Base-by-base conservation (phyloP, 2,329 filamentous ascomycete species). In the Penicillium sp. region DNA sequence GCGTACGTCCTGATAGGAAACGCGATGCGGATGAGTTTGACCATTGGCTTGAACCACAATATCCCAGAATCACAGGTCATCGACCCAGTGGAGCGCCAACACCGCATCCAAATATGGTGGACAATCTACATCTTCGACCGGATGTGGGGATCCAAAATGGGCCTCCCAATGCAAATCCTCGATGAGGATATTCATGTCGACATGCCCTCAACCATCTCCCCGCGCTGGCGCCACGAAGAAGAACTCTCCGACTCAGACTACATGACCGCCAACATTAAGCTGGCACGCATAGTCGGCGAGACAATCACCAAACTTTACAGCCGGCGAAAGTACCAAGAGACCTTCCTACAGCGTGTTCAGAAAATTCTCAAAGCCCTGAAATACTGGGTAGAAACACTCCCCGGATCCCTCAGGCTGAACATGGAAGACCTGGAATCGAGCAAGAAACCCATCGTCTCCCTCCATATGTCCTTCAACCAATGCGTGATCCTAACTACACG, bases 131-230 rank as follows among this genome's bases (percentile, higher is more conserved):
- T 72, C 21, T 75, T 73, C 39, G 73, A 75, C 55, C 74, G 80
- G 2, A 77, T 82, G 71, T 81, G 77, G 74, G 78, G 78, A 3
- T 78, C 79, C 0, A 79, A 81, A 47, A 73, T 82, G 50, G 79
- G 80, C 0, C 75, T 81, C 25, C 79, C 81, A 0, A 74, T 79
- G 7, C 78, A 79, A 39, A 77, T 83, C 6, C 73, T 75, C 13
- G 80, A 83, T 50, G 74, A 79, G 36, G 80, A 81, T 19, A 81
- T 77, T 42, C 74, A 76, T 36, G 66, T 74, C 29, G 72, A 76
- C 52, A 68, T 76, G 62, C 75, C 75, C 4, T 74, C 71, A 17
- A 67, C 66, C 3, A 66, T 73, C 6, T 64, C 61, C 13, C 70
- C 73, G 2, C 60, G 61, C 17, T 66, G 65, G 49, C 59, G 68